These are phyloP conservation scores for Mycena leptocephala DNA, from an alignment of 768 basidiomycete genomes.

Conservation along the genomic window DNA sequence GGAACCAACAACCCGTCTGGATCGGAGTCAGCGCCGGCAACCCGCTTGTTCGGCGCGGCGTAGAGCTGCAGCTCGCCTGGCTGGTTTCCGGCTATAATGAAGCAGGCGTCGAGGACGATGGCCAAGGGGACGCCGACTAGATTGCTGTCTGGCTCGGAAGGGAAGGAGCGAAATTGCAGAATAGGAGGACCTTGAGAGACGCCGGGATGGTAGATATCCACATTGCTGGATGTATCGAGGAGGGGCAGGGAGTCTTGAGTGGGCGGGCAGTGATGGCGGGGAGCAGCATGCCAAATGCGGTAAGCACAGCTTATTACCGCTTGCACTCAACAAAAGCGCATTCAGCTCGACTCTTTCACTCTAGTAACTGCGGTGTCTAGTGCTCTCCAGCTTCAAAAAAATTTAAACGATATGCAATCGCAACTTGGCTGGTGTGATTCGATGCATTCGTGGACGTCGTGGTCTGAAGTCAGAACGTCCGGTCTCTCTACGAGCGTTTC, in stretches of 20 bases:
- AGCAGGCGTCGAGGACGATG: conserved; percentile 23
- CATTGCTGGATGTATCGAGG: neutral
- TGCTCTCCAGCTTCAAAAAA: no score
- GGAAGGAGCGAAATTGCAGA: neutral
- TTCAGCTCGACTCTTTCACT: no score
- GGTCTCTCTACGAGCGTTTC: no score
- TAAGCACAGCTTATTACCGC: no score
- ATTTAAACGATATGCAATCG: no score
- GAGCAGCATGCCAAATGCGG: no score
- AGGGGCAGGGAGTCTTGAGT: neutral
- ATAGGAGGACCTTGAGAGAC: neutral
- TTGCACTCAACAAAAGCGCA: no score
- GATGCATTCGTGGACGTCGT: no score
- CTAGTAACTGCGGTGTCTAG: no score
- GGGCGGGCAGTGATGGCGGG: neutral
- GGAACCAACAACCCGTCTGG: neutral
- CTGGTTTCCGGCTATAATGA: neutral
- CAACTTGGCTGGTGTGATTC: no score
- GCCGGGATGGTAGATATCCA: neutral
- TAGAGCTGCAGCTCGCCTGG: neutral
- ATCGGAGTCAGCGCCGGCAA: neutral
- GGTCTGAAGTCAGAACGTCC: no score
- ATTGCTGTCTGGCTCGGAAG: neutral
- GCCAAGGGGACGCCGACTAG: conserved; percentile 10
- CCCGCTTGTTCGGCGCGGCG: neutral